Evolutionary conservation across 768 basidiomycete genomes (phyloP).

Genomic region (Russula sp.): DNA sequence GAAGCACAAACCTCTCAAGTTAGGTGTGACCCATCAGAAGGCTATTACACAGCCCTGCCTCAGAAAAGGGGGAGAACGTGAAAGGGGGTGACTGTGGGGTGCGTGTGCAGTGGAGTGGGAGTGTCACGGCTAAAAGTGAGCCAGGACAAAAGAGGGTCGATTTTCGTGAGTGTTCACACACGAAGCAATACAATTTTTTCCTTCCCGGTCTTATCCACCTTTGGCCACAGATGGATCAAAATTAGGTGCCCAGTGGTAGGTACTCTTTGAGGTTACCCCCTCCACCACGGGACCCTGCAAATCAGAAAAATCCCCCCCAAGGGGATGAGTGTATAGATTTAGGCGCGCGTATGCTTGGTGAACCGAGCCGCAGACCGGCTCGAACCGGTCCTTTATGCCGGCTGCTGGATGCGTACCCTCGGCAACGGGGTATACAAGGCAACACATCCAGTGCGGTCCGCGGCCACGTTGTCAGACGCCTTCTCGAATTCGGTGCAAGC

Average conservation of each 20-base stretch:
- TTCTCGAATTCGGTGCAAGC: constrained; percentile 1
- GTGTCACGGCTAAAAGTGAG: not conserved
- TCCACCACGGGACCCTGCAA: not conserved
- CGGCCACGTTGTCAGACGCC: not conserved
- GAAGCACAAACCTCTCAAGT: not conserved
- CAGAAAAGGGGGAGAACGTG: constrained; percentile 4
- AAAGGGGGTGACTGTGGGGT: not conserved
- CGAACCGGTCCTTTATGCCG: constrained; percentile 6
- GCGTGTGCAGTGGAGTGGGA: constrained; percentile 5
- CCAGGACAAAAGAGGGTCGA: not conserved
- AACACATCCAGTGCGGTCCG: not conserved
- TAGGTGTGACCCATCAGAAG: constrained; percentile 8
- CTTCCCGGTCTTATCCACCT: constrained; percentile 11
- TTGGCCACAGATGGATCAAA: not conserved
- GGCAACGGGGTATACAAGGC: not conserved
- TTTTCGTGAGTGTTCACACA: not conserved
- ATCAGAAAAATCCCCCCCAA: not conserved
- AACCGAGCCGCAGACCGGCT: constrained; percentile 7
- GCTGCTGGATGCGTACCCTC: not conserved
- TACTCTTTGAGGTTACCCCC: not conserved
- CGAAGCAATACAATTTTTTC: not conserved
- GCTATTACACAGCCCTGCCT: not conserved
- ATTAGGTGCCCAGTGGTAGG: not conserved
- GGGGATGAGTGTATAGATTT: not conserved
- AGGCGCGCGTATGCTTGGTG: constrained; percentile 11